These are phyloP conservation scores for Lasiodiplodia sp. DNA, from an alignment of 2,329 filamentous ascomycete genomes.

Conservation along the genomic window DNA sequence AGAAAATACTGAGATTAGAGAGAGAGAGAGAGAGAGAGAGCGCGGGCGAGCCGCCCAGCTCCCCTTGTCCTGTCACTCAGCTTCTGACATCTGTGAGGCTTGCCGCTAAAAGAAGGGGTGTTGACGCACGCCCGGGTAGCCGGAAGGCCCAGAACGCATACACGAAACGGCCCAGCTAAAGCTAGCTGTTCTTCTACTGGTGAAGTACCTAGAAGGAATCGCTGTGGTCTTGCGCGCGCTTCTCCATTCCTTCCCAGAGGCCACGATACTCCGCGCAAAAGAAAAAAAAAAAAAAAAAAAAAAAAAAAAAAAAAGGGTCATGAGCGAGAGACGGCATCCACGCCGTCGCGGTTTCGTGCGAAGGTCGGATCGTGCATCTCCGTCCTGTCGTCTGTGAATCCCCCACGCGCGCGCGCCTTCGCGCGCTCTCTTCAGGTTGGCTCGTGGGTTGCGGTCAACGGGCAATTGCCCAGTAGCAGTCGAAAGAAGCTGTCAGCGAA, in stretches of 20 bases:
- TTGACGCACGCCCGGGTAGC: background rate
- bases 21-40: too few relatives aligned
- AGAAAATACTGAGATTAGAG: too few relatives aligned
- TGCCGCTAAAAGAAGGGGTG: background rate
- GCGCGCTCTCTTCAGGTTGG: too few relatives aligned
- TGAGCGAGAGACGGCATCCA: background rate
- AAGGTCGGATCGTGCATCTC: background rate
- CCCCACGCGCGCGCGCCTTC: background rate
- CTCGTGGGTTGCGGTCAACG: too few relatives aligned
- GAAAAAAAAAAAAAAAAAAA: too few relatives aligned
- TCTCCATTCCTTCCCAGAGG: background rate
- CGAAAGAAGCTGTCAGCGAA: background rate
- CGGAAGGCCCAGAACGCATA: background rate
- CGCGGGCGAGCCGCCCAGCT: background rate
- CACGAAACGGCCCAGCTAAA: background rate
- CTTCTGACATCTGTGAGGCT: too few relatives aligned
- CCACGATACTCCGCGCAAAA: background rate
- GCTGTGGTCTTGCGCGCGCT: background rate
- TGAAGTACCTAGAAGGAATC: background rate
- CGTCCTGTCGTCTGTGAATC: background rate
- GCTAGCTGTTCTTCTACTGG: background rate
- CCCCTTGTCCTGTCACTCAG: background rate
- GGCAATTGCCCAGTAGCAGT: background rate
- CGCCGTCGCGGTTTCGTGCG: background rate
- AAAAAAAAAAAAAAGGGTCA: background rate